phyloP scores from a whole-genome alignment of 257 asterid species.

The Nicotiana obtusifolia region DNA sequence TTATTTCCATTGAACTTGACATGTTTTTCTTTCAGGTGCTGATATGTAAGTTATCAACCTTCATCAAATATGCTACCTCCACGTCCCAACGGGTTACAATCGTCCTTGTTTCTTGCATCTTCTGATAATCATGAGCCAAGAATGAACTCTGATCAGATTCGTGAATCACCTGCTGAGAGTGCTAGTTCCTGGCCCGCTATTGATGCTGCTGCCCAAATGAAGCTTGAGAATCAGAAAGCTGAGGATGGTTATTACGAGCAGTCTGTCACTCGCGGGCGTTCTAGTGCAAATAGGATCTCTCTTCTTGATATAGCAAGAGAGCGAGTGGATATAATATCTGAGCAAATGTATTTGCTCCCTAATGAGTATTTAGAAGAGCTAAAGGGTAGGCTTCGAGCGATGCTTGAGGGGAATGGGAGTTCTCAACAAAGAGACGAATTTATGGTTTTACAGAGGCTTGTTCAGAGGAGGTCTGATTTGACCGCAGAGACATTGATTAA shows the following conservation, averaged over 20 bases:
- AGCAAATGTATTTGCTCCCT: conserved; percentile 74
- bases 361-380: conserved; percentile 71
- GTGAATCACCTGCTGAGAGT: conserved; percentile 84
- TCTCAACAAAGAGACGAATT: conserved; percentile 86
- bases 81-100: conserved; percentile 70
- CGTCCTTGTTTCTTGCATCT: conserved; percentile 66
- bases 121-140: conserved; percentile 65
- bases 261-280: conserved; percentile 55
- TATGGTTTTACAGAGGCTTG: conserved; percentile 70
- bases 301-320: conserved; percentile 78
- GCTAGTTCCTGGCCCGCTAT: conserved; percentile 93
- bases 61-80: conserved; percentile 83
- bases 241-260: conserved; percentile 70
- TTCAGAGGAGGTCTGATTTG: conserved; percentile 77
- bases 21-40: conserved; percentile 24
- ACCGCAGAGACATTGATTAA: conserved; percentile 50
- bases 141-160: conserved; percentile 66
- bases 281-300: conserved; percentile 67
- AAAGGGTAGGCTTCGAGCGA: conserved; percentile 66
- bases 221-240: conserved; percentile 57
- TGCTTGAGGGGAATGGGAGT: conserved; percentile 84
- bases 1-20: conserved; percentile 31
- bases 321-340: conserved; percentile 64
- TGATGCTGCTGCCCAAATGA: conserved; percentile 50
- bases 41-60: conserved; percentile 41